Base-by-base conservation (phyloP, 805 yeast genomes). In the Pichia deserticola region DNA sequence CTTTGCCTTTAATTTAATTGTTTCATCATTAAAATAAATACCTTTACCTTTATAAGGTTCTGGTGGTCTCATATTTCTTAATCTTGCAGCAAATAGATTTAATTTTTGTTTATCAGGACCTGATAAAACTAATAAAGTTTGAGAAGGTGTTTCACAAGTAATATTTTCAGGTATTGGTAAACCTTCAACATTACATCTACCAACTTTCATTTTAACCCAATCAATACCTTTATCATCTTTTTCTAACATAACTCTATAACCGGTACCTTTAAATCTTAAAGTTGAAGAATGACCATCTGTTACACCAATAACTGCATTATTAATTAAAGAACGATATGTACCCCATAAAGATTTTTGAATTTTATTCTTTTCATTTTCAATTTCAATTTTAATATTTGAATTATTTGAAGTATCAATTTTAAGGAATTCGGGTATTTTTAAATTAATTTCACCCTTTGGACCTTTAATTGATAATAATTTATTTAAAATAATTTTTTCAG, bases 31-130 rank as follows among this genome's bases (percentile, higher is more conserved):
- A 45, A 93, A 84, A 65, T 85, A 93, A 45, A 93, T 85, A 63
- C 99, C 99, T 60, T 95, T 95, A 65, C 99, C 99, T 72, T 93
- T 93, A 69, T 93, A 93, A 38, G 97, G 97, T 72, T 93, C 99
- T 42, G 99, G 99, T 53, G 95, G 95, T 65, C 87, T 88, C 74
- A 81, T 81, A 59, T 79, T 79, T 67, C 98, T 83, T 56, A 93
- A 75, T 50, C 81, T 79, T 13, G 96, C 96, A 20, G 98, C 99
- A 68, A 87, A 89, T 48, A 84, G 75, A 62, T 81, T 84, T 44
- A 93, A 90, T 63, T 84, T 83, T 67, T 90, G 96, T 68, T 88
- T 86, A 68, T 92, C 84, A 41, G 82, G 71, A 30, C 99, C 98
- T 69, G 88, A 95, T 29, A 93, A 71, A 50, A 92, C 75, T 47